These are phyloP conservation scores for Mycotypha africana DNA, from an alignment of 371 early-diverging fungal species.

Conservation along the genomic window DNA sequence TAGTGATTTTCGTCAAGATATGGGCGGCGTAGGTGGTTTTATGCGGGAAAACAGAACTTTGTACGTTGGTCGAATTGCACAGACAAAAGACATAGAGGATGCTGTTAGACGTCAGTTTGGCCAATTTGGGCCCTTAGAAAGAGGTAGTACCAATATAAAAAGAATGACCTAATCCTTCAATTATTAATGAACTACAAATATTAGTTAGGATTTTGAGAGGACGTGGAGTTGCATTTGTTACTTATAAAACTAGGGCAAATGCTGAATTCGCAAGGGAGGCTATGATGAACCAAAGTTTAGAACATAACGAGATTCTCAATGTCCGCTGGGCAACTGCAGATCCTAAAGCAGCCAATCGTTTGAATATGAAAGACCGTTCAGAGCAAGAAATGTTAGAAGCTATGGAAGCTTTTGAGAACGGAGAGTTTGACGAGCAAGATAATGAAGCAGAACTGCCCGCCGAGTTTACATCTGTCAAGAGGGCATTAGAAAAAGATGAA, in stretches of 20 bases:
- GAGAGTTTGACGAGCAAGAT: conserved; percentile 41
- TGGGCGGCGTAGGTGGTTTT: conserved; percentile 87
- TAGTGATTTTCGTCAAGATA: conserved; percentile 78
- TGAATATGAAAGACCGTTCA: conserved; percentile 8
- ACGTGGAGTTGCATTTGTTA: conserved; percentile 80
- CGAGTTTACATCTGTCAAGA: conserved; percentile 35
- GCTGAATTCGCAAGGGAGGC: conserved; percentile 92
- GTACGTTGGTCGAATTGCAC: conserved; percentile 73
- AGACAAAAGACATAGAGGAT: conserved; percentile 52
- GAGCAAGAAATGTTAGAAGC: conserved; percentile 15
- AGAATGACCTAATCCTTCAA: background rate
- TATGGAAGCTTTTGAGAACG: conserved; percentile 47
- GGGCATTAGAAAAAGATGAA: conserved; percentile 34
- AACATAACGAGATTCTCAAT: conserved; percentile 54
- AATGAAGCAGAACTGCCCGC: conserved; percentile 61
- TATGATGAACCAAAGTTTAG: conserved; percentile 79
- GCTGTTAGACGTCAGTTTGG: conserved; percentile 66
- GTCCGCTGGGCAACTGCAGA: conserved; percentile 83
- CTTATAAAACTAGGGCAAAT: conserved; percentile 60
- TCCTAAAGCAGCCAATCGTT: conserved; percentile 56
- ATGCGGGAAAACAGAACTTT: conserved; percentile 67
- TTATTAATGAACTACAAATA: too few species aligned
- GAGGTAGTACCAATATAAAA: conserved; percentile 33
- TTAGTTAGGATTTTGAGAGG: conserved; percentile 53
- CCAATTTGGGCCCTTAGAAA: conserved; percentile 77